These are phyloP conservation scores for Dianthus caryophyllus DNA, from an alignment of 148 eudicot species.

Conservation along the genomic window DNA sequence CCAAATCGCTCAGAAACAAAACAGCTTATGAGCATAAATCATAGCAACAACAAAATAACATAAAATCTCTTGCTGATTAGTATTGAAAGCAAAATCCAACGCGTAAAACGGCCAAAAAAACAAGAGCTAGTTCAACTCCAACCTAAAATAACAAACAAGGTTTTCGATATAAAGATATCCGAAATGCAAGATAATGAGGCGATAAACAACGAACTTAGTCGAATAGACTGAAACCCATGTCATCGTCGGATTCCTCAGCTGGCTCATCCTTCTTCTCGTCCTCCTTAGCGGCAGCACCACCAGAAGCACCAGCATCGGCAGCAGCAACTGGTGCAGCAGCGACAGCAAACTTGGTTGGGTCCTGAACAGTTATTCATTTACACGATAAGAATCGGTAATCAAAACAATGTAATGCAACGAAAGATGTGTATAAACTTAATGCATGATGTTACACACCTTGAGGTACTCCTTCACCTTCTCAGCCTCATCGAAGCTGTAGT, in stretches of 20 bases:
- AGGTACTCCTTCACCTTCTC: conserved; percentile 70
- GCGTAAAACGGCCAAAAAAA: neutral
- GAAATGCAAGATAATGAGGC: neutral
- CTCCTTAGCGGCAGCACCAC: conserved; percentile 37
- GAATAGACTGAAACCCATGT: conserved; percentile 51
- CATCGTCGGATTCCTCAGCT: conserved; percentile 67
- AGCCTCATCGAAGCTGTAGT: conserved; percentile 58
- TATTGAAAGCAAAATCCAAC: neutral
- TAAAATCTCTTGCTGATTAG: neutral
- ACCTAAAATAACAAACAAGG: conserved; percentile 7
- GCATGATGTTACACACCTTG: conserved; percentile 28
- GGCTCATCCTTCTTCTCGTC: conserved; percentile 65
- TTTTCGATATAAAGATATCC: neutral
- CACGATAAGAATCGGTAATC: neutral
- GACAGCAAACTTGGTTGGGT: conserved; percentile 68
- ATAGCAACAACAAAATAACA: neutral
- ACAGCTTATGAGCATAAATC: no score
- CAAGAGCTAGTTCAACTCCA: neutral
- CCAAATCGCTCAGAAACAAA: no score
- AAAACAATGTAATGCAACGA: neutral
- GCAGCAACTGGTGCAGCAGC: conserved; percentile 43
- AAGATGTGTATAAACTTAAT: neutral
- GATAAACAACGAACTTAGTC: conserved; percentile 26
- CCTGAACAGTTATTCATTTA: conserved; percentile 32
- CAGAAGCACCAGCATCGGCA: conserved; percentile 30